Conservation (phyloP, 1,139 yeast species). For the Hemisphaericaspora subhashii region DNA sequence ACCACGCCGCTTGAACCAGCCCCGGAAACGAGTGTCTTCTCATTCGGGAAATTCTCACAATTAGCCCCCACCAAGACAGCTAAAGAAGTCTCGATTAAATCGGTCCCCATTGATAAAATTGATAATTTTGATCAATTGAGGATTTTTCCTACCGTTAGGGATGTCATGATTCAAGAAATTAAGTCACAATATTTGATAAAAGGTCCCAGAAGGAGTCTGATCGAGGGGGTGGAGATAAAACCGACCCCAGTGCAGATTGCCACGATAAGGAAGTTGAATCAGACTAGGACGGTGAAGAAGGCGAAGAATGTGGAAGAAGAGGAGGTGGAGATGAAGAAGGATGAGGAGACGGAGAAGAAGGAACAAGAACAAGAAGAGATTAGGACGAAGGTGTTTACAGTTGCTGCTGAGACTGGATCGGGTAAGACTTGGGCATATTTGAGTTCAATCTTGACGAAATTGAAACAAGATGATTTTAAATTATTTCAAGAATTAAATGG, state of each 20-base stretch:
- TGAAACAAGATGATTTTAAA: constrained; percentile 54
- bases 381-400: constrained; percentile 62
- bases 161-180: constrained; percentile 61
- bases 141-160: constrained; percentile 66
- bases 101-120: constrained; percentile 48
- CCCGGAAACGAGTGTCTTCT: constrained; percentile 8
- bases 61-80: constrained; percentile 20
- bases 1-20: not conserved
- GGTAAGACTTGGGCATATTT: constrained; percentile 95
- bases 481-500: constrained; percentile 27
- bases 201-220: constrained; percentile 33
- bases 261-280: constrained; percentile 44
- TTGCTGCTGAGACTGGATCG: constrained; percentile 96
- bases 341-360: constrained; percentile 30
- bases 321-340: constrained; percentile 21
- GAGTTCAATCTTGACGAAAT: constrained; percentile 68
- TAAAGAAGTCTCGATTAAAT: constrained; percentile 18
- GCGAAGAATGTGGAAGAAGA: constrained; percentile 23
- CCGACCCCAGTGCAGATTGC: constrained; percentile 50
- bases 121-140: constrained; percentile 63
- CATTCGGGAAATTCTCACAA: constrained; percentile 30
- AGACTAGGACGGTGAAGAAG: constrained; percentile 22
- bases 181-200: constrained; percentile 44
- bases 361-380: constrained; percentile 30
- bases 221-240: constrained; percentile 31